These are phyloP conservation scores for Lycium ferocissimum DNA, from an alignment of 257 asterid genomes.

Conservation along the genomic window DNA sequence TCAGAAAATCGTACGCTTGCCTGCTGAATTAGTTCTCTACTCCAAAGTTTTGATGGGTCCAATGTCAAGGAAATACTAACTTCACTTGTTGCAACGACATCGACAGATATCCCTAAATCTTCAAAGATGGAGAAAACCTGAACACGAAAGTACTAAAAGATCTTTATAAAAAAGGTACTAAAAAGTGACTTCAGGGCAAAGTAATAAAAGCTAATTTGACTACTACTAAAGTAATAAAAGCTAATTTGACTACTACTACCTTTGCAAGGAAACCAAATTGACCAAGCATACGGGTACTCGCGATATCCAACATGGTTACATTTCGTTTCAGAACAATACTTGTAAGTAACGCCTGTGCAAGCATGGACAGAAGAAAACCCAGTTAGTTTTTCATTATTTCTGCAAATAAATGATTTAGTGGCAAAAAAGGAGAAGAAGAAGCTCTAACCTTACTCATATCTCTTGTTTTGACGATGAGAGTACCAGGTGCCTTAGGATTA, in stretches of 20 bases:
- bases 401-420: conserved; percentile 21
- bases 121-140: conserved; percentile 88
- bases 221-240: conserved; percentile 32
- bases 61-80: conserved; percentile 90
- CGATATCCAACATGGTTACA: conserved; percentile 93
- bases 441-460: conserved; percentile 77
- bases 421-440: not conserved
- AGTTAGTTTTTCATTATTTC: conserved; percentile 24
- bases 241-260: conserved; percentile 47
- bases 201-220: conserved; percentile 6
- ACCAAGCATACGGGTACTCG: conserved; percentile 93
- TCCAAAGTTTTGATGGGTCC: conserved; percentile 97
- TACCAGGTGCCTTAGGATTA: conserved; percentile 92
- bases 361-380: not conserved
- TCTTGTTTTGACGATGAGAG: conserved; percentile 76
- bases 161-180: too few species aligned
- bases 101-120: conserved; percentile 95
- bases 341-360: conserved; percentile 89
- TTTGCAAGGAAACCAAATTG: conserved; percentile 92
- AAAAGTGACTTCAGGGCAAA: conserved; percentile 16
- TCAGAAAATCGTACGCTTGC: conserved; percentile 58
- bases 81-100: conserved; percentile 96
- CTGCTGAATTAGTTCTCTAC: conserved; percentile 95
- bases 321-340: conserved; percentile 90
- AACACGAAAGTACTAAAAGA: not conserved